These are phyloP conservation scores for Thermoascus crustaceus DNA, from an alignment of 2,329 filamentous ascomycete species.

Conservation along the genomic window DNA sequence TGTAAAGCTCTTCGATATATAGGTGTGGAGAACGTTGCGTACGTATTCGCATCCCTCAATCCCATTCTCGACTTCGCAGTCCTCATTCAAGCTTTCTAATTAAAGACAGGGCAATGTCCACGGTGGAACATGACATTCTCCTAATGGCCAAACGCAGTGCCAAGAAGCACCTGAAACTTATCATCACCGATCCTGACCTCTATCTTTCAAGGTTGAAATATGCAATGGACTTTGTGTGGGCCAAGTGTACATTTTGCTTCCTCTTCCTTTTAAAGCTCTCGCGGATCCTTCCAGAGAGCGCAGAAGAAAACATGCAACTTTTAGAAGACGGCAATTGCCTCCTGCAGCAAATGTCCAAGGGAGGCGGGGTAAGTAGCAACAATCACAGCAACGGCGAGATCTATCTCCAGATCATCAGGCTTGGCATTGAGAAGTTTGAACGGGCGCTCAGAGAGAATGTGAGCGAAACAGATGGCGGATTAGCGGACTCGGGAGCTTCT, in stretches of 20 bases:
- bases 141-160: constrained; percentile 45
- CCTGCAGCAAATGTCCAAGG: constrained; percentile 34
- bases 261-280: constrained; percentile 47
- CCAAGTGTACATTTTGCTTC: constrained; percentile 51
- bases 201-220: constrained; percentile 47
- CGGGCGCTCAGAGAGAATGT: constrained; percentile 34
- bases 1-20: constrained; percentile 44
- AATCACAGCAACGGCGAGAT: constrained; percentile 37
- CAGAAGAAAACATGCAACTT: constrained; percentile 32
- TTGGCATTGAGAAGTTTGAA: constrained; percentile 45
- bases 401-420: constrained; percentile 42
- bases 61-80: not conserved
- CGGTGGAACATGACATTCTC: constrained; percentile 41
- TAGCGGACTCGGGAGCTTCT: constrained; percentile 9
- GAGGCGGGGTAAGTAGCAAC: constrained; percentile 19
- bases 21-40: constrained; percentile 43
- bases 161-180: constrained; percentile 42
- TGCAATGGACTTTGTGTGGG: constrained; percentile 53
- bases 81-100: not conserved
- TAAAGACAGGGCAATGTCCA: constrained; percentile 40
- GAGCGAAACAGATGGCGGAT: not conserved
- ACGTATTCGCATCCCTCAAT: constrained; percentile 5
- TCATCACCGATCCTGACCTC: constrained; percentile 37
- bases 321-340: constrained; percentile 38
- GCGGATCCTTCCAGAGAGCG: constrained; percentile 39